Evolutionary conservation across 805 yeast genomes (phyloP), one percentile per base, ranked within the genome.

Genomic region (Candida quercuum): DNA sequence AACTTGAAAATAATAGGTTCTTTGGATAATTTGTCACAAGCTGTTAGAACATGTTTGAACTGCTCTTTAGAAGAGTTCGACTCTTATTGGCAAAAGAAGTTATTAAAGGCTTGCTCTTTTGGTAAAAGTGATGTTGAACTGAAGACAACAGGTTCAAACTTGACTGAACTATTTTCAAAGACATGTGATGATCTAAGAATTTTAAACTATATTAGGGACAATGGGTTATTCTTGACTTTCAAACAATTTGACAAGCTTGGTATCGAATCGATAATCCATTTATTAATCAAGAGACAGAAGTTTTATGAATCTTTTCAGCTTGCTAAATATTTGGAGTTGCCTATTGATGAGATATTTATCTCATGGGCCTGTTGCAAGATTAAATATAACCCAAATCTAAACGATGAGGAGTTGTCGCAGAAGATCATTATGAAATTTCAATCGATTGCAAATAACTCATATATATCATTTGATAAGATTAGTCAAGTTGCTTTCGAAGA

Each of bases 321-420:
- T 1, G 71, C 84, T 5, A 69, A 72, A 14, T 64, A 73, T 21
- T 64, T 69, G 46, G 62, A 60, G 33, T 59, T 65, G 35, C 78
- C 74, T 32, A 64, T 63, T 35, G 73, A 73, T 51, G 44, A 59
- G 13, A 72, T 93, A 0, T 83, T 81, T 51, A 67, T 76, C 2
- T 72, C 80, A 45, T 93, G 98, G 98, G 89, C 95, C 5, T 74
- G 81, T 41, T 61, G 72, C 24, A 84, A 86, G 52, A 76, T 89
- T 18, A 70, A 68, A 40, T 60, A 61, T 22, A 79, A 81, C 13
- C 50, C 68, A 6, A 71, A 69, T 21, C 46, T 69, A 15, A 67
- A 72, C 1, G 97, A 91, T 52, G 65, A 67, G 5, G 76, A 75
- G 26, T 59, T 91, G 10, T 72, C 77, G 30, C 54, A 65, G 17